Evolutionary conservation across 2,329 filamentous ascomycete species (phyloP), one percentile per base, ranked within the genome.

Genomic region (Talaromyces sp.): DNA sequence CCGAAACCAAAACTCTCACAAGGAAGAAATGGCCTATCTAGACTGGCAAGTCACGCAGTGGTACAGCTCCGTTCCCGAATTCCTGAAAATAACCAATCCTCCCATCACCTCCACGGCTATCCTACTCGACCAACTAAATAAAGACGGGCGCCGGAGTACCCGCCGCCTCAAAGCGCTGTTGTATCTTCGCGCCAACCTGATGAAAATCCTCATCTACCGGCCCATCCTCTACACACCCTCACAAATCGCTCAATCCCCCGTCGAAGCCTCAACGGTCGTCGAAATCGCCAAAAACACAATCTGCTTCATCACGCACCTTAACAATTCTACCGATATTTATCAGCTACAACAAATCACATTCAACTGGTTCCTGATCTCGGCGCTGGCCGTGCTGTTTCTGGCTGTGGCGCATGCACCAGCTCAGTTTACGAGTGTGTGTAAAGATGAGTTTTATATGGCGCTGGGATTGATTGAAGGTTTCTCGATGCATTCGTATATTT

Each of bases 171-270:
- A 91, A 66, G 89, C 96, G 29, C 87, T 95, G 76, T 91, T 95
- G 11, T 94, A 95, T 73, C 82, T 97, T 5, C 87, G 93, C n/a
- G 85, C 91, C 1, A 97, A 97, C 72, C 92, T 96, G 80, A 91
- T 96, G 78, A 89, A 93, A 5, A 94, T 93, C 69, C 88, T 92
- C 75, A 90, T 97, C 53, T 92, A 96, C 76, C 91, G 92, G 0
- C 93, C 93, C 0, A 88, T 96, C 1, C 80, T 97, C 8, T 91
- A 96, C 75, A 93, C 89, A 36, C 89, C 90, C 2, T 90, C 88
- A 8, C 92, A 89, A 72, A 96, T 97, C 71, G 86, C 90, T 79
- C 86, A 89, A 61, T 90, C 96, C 73, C 84, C 88, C 43, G 77
- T 81, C 5, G 88, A 91, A 67, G 92, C 92, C 0, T 87, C 91